Base-by-base conservation (phyloP, 345 rosid species). In the Heritiera littoralis region DNA sequence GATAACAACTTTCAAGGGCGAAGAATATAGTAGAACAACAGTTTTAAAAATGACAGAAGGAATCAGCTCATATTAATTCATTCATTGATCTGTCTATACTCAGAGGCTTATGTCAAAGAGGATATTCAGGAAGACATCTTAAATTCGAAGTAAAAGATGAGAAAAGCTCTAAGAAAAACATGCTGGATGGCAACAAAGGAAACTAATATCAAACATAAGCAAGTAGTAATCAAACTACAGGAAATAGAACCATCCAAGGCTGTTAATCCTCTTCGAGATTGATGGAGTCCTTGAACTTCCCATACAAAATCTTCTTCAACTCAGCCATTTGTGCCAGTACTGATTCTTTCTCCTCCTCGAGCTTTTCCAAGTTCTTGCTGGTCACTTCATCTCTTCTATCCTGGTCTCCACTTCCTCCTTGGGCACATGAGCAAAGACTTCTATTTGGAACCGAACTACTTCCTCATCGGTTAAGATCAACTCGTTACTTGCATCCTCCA, bases 381-480 rank as follows among this genome's bases (percentile, higher is more conserved):
- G 90, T 96, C 3, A 77, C 85, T 78, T 90, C 97, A 91, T 84
- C 71, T 87, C 86, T 80, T 94, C 97, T 66, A 96, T 90, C 87
- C 88, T 87, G 71, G 82, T 88, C 88, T 96, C 99, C 40, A 94
- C 98, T 54, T 96, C 98, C 6, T 96, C 98, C 83, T 74, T 89
- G 1, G 92, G 89, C 78, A 96, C 81, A 74, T 94, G 97, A 77
- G 94, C 98, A 83, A 94, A 96, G 60, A 91, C 97, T 83, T 96
- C 97, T 0, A 94, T 86, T 80, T 96, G 99, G 85, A 90, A 90
- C 59, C 97, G 87, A 3, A 92, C 90, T 23, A 91, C 85, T 35
- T 96, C 98, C 84, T 96, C 94, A 77, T 96, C 98, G 0, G 99
- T 92, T 56, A 96, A 93, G 76, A 96, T 94, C 87, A 94, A 81